Conservation (phyloP, 2,329 filamentous ascomycete genomes). For the Leptographium radiaticola region DNA sequence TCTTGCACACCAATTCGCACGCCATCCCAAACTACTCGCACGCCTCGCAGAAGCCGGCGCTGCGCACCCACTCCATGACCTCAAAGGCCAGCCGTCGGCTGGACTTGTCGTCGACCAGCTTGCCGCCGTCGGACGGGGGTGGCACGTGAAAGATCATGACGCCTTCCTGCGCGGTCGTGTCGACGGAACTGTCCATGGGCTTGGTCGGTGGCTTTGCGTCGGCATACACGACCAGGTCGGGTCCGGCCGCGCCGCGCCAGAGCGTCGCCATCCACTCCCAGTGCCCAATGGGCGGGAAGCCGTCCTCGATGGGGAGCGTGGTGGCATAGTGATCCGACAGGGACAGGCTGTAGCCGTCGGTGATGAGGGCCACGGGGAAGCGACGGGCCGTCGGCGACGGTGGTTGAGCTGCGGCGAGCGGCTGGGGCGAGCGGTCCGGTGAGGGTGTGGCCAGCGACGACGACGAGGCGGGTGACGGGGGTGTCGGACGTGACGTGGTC, state of each 20-base stretch:
- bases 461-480: background rate
- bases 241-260: constrained; percentile 74
- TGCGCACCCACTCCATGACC: constrained; percentile 67
- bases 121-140: constrained; percentile 13
- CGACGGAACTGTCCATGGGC: constrained; percentile 20
- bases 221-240: constrained; percentile 61
- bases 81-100: constrained; percentile 73
- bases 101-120: constrained; percentile 48
- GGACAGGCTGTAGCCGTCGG: constrained; percentile 67
- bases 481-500: background rate
- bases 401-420: background rate
- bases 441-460: background rate
- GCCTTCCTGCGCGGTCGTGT: constrained; percentile 25
- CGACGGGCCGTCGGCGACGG: background rate
- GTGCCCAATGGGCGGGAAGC: constrained; percentile 73
- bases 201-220: constrained; percentile 25
- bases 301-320: constrained; percentile 60
- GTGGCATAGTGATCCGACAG: constrained; percentile 65
- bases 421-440: background rate
- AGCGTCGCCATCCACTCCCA: constrained; percentile 96
- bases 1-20: background rate
- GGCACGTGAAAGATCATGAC: constrained; percentile 41
- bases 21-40: background rate
- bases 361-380: constrained; percentile 61
- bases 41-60: background rate